Conservation (phyloP, 768 basidiomycete genomes). For the Mycena vulgaris region DNA sequence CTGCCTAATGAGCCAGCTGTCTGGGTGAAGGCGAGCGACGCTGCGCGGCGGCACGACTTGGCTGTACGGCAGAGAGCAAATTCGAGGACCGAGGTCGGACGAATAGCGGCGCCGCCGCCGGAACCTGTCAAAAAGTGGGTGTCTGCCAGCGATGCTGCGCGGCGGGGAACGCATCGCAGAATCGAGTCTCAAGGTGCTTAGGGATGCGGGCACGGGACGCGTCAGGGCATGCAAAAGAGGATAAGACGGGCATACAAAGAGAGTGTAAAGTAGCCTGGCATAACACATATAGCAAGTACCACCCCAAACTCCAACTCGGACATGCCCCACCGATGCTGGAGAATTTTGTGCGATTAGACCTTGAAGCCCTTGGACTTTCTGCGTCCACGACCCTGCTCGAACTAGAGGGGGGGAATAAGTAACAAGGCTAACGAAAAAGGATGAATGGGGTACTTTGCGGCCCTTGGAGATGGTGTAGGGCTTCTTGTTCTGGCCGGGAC, state of each 20-base stretch:
- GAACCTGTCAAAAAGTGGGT: slow-evolving; percentile 33
- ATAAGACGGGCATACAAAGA: slow-evolving; percentile 33
- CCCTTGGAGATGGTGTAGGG: slow-evolving; percentile 97
- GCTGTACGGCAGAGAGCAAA: slow-evolving; percentile 26
- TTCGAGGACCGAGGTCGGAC: slow-evolving; percentile 11
- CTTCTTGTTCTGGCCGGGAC: slow-evolving; percentile 98
- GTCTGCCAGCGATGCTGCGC: slow-evolving; percentile 36
- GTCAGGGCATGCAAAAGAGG: slow-evolving; percentile 34
- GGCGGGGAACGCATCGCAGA: slow-evolving; percentile 9
- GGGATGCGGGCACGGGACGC: slow-evolving; percentile 5
- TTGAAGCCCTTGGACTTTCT: slow-evolving; percentile 99
- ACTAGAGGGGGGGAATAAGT: slow-evolving; percentile 58
- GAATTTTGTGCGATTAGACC: slow-evolving; percentile 70
- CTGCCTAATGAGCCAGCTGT: slow-evolving; percentile 17
- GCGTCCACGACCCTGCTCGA: slow-evolving; percentile 99
- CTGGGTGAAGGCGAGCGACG: slow-evolving; percentile 36
- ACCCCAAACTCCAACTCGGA: slow-evolving; percentile 46
- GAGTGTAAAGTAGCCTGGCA: slow-evolving; percentile 42
- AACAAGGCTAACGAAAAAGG: not conserved
- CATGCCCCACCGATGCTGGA: slow-evolving; percentile 43
- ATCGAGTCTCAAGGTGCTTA: slow-evolving; percentile 10
- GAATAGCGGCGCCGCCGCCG: slow-evolving; percentile 5
- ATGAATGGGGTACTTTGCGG: slow-evolving; percentile 77
- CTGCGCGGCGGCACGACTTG: slow-evolving; percentile 24
- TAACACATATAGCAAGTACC: slow-evolving; percentile 54